Conservation (phyloP, 306 rosid genomes). For the Mucuna pruriens region DNA sequence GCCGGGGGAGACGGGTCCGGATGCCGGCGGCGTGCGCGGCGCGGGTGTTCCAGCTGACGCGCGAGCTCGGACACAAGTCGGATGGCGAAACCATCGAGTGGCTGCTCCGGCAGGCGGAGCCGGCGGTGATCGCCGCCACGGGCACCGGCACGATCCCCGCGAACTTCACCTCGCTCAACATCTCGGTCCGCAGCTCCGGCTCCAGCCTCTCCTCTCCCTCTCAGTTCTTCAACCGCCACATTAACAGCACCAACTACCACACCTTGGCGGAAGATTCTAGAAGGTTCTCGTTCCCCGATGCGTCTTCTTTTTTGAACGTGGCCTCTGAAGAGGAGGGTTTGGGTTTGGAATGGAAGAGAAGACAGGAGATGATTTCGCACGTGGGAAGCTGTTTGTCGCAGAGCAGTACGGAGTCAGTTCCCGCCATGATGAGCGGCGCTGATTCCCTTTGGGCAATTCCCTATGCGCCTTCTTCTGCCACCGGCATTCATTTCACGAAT, state of each 20-base stretch:
- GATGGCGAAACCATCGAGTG: conserved; percentile 39
- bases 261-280: conserved; percentile 39
- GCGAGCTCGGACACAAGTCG: conserved; percentile 35
- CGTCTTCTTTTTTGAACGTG: too few species aligned
- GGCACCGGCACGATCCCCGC: conserved; percentile 95
- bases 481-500: conserved; percentile 58
- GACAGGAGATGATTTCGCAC: conserved; percentile 34
- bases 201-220: conserved; percentile 76
- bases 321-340: too few species aligned
- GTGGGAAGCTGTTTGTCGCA: conserved; percentile 70
- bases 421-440: conserved; percentile 86
- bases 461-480: not conserved
- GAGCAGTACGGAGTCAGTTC: conserved; percentile 58
- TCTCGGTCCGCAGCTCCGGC: conserved; percentile 80
- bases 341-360: not conserved
- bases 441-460: conserved; percentile 45
- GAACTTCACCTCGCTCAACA: conserved; percentile 49
- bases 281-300: conserved; percentile 41
- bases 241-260: not conserved
- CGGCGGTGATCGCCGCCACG: conserved; percentile 86
- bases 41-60: conserved; percentile 63
- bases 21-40: conserved; percentile 96
- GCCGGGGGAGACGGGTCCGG: conserved; percentile 78
- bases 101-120: conserved; percentile 92
- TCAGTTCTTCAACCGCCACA: conserved; percentile 61